Evolutionary conservation across 176 grass and related monocot species (phyloP), one percentile per base, ranked within the genome.

Genomic region (Tillandsia fasciculata): DNA sequence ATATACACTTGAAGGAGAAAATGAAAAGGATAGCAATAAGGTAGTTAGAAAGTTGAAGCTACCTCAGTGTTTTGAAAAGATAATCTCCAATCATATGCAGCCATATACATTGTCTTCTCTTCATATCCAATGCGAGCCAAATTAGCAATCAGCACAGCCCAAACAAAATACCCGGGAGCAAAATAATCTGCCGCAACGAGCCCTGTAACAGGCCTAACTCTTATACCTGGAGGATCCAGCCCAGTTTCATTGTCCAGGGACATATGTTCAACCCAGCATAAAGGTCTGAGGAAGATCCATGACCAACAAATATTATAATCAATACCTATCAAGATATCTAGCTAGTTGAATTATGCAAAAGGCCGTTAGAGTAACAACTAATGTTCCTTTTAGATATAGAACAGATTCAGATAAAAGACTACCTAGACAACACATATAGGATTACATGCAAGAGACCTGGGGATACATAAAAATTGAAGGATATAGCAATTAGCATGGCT

Each of bases 81-180:
- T 51, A 99, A 73, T 72, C 94, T 87, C 94, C 94, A 99, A 81
- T 99, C 94, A 88, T 99, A 93, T 63, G 94, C 89, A 74, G 94
- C 94, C 94, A 99, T 99, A 75, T 99, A 99, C 94, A 99, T 99
- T 13, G 85, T 93, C 74, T 93, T 99, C 77, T 99, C 89, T 87
- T 99, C 94, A 75, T 99, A 99, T 51, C 94, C 94, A 76, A 99
- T 93, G 63, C 87, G 86, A 75, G 94, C 94, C 74, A 99, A 86
- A 78, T 93, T 99, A 63, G 94, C 94, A 88, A 99, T 93, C 78
- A 99, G 80, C 29, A 99, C 90, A 63, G 90, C 89, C 94, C 94
- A 99, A 67, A 99, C 94, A 87, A 99, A 99, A 74, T 99, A 99
- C 9, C 94, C 94, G 72, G 94, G 94, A n/a, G 91, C 87, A 67